phyloP scores from a whole-genome alignment of 345 rosid genomes.

The Gossypium thurberi region DNA sequence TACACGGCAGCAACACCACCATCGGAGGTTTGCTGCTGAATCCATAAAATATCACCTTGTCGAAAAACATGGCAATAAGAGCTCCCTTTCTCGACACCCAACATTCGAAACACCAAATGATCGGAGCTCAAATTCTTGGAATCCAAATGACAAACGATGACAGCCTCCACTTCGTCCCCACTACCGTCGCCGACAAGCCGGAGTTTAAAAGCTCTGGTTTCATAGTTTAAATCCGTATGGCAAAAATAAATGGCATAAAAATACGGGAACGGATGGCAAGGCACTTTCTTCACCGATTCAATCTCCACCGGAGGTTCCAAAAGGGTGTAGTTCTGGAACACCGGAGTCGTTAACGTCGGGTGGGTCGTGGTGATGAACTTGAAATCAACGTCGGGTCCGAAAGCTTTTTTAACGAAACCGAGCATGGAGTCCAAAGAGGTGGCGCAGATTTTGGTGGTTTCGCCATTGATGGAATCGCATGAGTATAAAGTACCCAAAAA shows the following conservation, averaged over 20 bases:
- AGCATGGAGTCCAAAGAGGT: slow-evolving; percentile 24
- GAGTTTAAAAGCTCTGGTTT: slow-evolving; percentile 4
- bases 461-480: slow-evolving; percentile 15
- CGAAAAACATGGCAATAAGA: slow-evolving; percentile 38
- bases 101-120: slow-evolving; percentile 25
- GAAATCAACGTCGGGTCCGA: background rate
- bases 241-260: slow-evolving; percentile 17
- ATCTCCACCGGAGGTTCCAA: slow-evolving; percentile 6
- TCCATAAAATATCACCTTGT: background rate
- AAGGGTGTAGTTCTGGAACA: slow-evolving; percentile 14
- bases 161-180: slow-evolving; percentile 29
- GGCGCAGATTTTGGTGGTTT: slow-evolving; percentile 19
- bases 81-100: slow-evolving; percentile 24
- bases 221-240: background rate
- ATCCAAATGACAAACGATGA: slow-evolving; percentile 41
- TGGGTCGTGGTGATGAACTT: background rate
- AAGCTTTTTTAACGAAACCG: slow-evolving; percentile 11
- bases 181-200: background rate
- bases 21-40: background rate
- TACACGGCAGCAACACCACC: background rate
- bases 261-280: slow-evolving; percentile 20
- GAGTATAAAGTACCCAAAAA: slow-evolving; percentile 9
- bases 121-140: slow-evolving; percentile 29
- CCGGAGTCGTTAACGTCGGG: background rate
- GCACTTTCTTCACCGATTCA: slow-evolving; percentile 8